A percentile compares a stretch with the other conserved stretches of the same genome.
phyloP scores from a whole-genome alignment of 75 land plant species.

The Pinus taeda region DNA sequence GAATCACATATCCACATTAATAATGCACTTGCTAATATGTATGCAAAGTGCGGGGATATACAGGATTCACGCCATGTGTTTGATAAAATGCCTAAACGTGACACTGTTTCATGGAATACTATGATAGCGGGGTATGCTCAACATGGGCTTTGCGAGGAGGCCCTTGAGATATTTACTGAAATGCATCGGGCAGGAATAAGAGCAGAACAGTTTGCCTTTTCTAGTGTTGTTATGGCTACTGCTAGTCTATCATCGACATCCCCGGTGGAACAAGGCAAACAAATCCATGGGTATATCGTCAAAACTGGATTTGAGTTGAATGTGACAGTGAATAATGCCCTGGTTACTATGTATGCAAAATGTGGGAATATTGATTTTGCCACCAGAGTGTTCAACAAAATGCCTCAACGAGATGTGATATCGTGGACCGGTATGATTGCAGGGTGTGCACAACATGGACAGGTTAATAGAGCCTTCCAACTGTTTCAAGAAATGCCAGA shows the following conservation, averaged over 20 bases:
- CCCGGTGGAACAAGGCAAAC: neutral
- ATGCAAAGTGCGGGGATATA: slow-evolving; percentile 55
- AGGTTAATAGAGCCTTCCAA: slow-evolving; percentile 17
- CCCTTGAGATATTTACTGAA: slow-evolving; percentile 38
- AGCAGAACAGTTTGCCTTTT: slow-evolving; percentile 57
- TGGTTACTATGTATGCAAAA: slow-evolving; percentile 36
- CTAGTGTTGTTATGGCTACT: slow-evolving; percentile 66
- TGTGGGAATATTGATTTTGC: slow-evolving; percentile 30
- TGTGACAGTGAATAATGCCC: slow-evolving; percentile 26
- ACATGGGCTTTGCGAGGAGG: slow-evolving; percentile 46
- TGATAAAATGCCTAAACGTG: slow-evolving; percentile 39
- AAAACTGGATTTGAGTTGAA: slow-evolving; percentile 17
- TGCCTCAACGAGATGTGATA: slow-evolving; percentile 28
- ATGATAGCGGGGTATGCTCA: slow-evolving; percentile 73
- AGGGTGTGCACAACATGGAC: slow-evolving; percentile 20
- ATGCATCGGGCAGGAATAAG: slow-evolving; percentile 35
- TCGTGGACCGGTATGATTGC: slow-evolving; percentile 41
- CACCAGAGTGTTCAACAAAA: slow-evolving; percentile 18
- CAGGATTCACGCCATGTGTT: slow-evolving; percentile 46
- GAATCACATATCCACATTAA: slow-evolving; percentile 43
- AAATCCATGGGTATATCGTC: neutral
- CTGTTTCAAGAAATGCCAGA: slow-evolving; percentile 28
- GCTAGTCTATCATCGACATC: slow-evolving; percentile 3
- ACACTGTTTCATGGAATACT: slow-evolving; percentile 68
- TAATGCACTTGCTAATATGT: slow-evolving; percentile 75